These are phyloP conservation scores for Scytalidium lignicola DNA, from an alignment of 2,329 filamentous ascomycete species.

Conservation along the genomic window DNA sequence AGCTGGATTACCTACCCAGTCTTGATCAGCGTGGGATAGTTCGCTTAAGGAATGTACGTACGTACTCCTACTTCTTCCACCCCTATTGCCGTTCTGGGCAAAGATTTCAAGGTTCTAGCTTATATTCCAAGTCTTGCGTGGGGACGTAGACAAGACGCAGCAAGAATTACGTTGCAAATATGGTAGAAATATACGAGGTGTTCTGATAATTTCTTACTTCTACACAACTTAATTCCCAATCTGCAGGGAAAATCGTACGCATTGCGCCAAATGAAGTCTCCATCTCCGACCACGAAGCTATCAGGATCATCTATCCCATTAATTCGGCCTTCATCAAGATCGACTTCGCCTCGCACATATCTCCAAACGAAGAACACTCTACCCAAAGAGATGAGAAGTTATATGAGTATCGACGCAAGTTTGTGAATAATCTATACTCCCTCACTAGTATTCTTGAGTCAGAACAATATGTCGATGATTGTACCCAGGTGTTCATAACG, in stretches of 20 bases:
- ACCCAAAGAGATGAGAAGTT: not conserved
- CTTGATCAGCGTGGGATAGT: too few relatives aligned
- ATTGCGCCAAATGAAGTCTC: constrained; percentile 4
- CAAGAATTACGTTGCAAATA: not conserved
- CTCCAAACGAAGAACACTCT: not conserved
- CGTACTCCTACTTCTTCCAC: not conserved
- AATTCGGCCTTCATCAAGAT: not conserved
- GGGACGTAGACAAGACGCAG: not conserved
- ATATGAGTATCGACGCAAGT: not conserved
- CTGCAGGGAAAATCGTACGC: not conserved
- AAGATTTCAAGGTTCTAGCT: constrained; percentile 1
- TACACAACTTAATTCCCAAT: not conserved
- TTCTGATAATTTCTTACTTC: not conserved
- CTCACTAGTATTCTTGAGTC: not conserved
- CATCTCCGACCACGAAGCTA: constrained; percentile 1
- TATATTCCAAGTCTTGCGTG: not conserved
- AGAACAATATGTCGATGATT: not conserved
- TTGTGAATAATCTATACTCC: not conserved
- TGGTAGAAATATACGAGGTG: not conserved
- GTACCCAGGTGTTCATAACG: not conserved
- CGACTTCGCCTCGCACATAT: not conserved
- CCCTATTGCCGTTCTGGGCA: constrained; percentile 1
- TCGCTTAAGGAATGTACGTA: too few relatives aligned
- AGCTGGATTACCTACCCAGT: too few relatives aligned
- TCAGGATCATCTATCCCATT: not conserved